A percentile compares a stretch with the other conserved stretches of the same genome.
Evolutionary conservation across 352 stramenopile genomes (phyloP).

Genomic region (Phytophthora constricta): DNA sequence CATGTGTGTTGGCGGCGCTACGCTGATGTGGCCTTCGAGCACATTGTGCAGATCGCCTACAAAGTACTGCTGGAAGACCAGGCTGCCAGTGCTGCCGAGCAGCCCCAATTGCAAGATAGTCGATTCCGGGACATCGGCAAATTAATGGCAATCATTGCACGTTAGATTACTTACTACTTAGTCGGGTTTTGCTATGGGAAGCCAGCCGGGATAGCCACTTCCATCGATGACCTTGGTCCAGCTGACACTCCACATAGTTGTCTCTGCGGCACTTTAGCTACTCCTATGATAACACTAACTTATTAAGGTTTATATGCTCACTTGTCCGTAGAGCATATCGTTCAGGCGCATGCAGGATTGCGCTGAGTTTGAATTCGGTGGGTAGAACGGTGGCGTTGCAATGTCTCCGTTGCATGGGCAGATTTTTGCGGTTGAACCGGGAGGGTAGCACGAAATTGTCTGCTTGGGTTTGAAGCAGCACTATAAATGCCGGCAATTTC

Average conservation of each 20-base stretch:
- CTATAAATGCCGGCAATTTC: slow-evolving; percentile 63
- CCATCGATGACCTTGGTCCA: slow-evolving; percentile 3
- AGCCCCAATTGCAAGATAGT: neutral
- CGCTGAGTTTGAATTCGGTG: slow-evolving; percentile 24
- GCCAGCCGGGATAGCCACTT: slow-evolving; percentile 12
- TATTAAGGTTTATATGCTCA: neutral
- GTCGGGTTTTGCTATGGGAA: slow-evolving; percentile 3
- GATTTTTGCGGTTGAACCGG: slow-evolving; percentile 11
- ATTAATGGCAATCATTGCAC: slow-evolving; percentile 8
- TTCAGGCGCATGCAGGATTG: slow-evolving; percentile 13
- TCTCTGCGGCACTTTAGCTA: neutral
- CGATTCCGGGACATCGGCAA: neutral
- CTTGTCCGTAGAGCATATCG: neutral
- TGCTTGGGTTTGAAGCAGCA: neutral
- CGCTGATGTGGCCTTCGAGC: slow-evolving; percentile 71
- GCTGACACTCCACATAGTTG: neutral
- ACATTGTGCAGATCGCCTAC: slow-evolving; percentile 66
- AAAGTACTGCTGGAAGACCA: slow-evolving; percentile 54
- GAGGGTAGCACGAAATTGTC: neutral
- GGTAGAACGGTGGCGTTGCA: slow-evolving; percentile 24
- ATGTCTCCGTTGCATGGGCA: slow-evolving; percentile 7
- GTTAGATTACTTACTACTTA: slow-evolving; percentile 22
- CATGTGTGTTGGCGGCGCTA: slow-evolving; percentile 75
- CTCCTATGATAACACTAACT: neutral
- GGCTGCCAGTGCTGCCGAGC: neutral